phyloP scores from a whole-genome alignment of 805 yeast genomes.

The Candida multigemmis region DNA sequence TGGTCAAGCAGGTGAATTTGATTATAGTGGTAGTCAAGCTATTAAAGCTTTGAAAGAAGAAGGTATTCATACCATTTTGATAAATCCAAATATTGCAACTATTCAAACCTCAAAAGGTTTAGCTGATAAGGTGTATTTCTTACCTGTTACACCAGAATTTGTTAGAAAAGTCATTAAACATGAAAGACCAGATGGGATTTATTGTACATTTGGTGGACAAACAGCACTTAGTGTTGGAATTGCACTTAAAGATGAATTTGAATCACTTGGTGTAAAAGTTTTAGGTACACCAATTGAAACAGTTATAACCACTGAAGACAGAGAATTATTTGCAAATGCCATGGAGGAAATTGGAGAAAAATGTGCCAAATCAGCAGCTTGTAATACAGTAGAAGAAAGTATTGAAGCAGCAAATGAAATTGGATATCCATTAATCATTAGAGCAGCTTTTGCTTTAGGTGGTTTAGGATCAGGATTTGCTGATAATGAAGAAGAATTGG shows the following conservation, averaged over 20 bases:
- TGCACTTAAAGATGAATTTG: conserved; percentile 89
- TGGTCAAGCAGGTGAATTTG: conserved; percentile 98
- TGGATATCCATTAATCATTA: conserved; percentile 93
- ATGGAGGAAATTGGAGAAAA: conserved; percentile 90
- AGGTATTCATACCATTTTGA: conserved; percentile 89
- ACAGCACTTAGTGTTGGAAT: conserved; percentile 96
- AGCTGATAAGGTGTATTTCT: conserved; percentile 91
- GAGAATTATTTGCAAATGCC: conserved; percentile 93
- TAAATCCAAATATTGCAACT: conserved; percentile 94
- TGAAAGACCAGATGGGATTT: conserved; percentile 93
- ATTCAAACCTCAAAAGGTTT: conserved; percentile 92
- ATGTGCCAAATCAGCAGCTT: conserved; percentile 95
- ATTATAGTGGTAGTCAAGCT: conserved; percentile 95
- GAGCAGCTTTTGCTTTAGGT: conserved; percentile 96
- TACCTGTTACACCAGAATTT: conserved; percentile 96
- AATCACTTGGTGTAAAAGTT: conserved; percentile 85
- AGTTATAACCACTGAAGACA: conserved; percentile 92
- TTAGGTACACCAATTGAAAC: conserved; percentile 97
- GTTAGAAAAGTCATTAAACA: conserved; percentile 91
- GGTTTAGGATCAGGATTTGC: conserved; percentile 99
- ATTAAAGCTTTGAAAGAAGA: conserved; percentile 92
- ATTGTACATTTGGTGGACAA: conserved; percentile 97
- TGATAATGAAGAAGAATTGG: conserved; percentile 67
- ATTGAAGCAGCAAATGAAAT: conserved; percentile 78
- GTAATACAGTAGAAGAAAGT: conserved; percentile 88